Evolutionary conservation across 2,329 filamentous ascomycete genomes (phyloP).

Genomic region (Colletotrichum zoysiae): DNA sequence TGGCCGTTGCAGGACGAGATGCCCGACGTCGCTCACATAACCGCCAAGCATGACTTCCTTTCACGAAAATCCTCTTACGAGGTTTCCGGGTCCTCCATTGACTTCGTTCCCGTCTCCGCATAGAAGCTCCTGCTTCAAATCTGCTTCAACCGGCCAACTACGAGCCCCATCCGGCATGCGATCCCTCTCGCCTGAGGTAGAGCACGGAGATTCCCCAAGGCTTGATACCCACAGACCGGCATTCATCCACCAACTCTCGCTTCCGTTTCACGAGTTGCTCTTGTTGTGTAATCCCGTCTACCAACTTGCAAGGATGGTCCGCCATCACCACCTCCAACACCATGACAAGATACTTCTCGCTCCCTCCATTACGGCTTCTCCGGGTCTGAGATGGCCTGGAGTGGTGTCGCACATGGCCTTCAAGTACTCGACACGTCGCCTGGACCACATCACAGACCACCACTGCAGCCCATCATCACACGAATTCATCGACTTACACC

Average conservation of each 20-base stretch:
- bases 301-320: conserved; percentile 15
- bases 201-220: conserved; percentile 34
- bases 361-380: conserved; percentile 28
- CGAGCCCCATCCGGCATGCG: conserved; percentile 10
- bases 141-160: conserved; percentile 24
- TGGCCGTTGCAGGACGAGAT: not conserved
- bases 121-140: conserved; percentile 27
- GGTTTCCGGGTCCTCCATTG: not conserved
- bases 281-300: not conserved
- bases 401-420: not conserved
- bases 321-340: not conserved
- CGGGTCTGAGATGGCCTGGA: conserved; percentile 14
- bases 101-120: conserved; percentile 17
- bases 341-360: not conserved
- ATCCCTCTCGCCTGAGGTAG: conserved; percentile 21
- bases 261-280: conserved; percentile 34
- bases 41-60: not conserved
- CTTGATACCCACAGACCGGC: conserved; percentile 34
- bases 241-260: conserved; percentile 36
- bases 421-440: conserved; percentile 14
- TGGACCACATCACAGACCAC: conserved; percentile 21
- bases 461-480: conserved; percentile 2
- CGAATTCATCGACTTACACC: not conserved
- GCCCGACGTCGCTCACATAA: not conserved
- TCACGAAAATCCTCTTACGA: not conserved